These are phyloP conservation scores for Penicillium expansum DNA, from an alignment of 2,329 filamentous ascomycete genomes.

Conservation along the genomic window DNA sequence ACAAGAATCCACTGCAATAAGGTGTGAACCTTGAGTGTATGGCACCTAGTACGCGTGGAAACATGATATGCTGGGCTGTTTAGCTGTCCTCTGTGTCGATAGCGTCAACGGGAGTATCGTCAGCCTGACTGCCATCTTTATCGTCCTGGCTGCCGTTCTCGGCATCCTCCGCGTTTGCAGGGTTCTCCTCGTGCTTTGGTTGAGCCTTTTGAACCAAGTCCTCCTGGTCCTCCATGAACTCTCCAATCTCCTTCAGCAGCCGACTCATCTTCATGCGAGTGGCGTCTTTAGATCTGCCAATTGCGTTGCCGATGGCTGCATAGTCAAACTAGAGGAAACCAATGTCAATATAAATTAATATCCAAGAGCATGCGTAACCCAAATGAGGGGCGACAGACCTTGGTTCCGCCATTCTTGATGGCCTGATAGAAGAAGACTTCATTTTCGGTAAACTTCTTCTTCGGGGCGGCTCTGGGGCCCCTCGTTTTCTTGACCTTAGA, in stretches of 20 bases:
- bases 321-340: background rate
- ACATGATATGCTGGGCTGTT: background rate
- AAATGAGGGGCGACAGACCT: background rate
- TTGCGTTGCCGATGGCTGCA: background rate
- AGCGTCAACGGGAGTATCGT: background rate
- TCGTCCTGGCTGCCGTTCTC: background rate
- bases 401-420: background rate
- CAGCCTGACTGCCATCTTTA: background rate
- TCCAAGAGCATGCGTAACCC: fast-evolving
- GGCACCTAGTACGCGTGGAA: background rate
- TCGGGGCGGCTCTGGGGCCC: too few species aligned
- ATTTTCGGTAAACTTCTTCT: too few species aligned
- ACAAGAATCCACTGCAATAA: too few species aligned
- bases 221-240: background rate
- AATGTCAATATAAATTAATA: background rate
- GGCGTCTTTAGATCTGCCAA: background rate
- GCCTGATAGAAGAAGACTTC: background rate
- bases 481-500: too few species aligned
- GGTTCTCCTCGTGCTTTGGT: background rate
- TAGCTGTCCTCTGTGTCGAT: background rate
- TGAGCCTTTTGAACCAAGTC: background rate
- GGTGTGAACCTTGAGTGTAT: too few species aligned
- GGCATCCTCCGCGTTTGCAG: background rate
- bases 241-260: background rate
- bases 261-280: background rate